A percentile compares a stretch with the other conserved stretches of the same genome.
Evolutionary conservation across 140 eudicot genomes (phyloP).

Genomic region (Cichorium intybus): DNA sequence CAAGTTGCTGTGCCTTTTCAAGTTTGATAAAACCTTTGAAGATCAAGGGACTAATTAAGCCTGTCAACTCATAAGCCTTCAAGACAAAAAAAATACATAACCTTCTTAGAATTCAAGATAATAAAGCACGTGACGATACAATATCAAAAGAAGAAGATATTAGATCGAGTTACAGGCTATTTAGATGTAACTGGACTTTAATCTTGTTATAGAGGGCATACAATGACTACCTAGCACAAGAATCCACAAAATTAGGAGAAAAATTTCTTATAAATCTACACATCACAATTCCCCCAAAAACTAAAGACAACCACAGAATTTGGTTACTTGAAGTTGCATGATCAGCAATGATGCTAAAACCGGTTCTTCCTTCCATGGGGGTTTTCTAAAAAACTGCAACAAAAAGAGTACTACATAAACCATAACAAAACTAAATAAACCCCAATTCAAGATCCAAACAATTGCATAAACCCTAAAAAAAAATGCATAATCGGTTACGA

Average conservation of each 20-base stretch:
- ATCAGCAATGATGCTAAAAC: constrained; percentile 21
- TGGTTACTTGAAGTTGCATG: constrained; percentile 42
- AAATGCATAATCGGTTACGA: too few species aligned
- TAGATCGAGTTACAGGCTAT: too few species aligned
- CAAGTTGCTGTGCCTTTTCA: too few species aligned
- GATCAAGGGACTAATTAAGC: constrained; percentile 41
- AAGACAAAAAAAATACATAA: constrained; percentile 31
- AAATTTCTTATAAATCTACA: constrained; percentile 43
- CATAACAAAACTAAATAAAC: too few species aligned
- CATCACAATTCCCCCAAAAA: constrained; percentile 51
- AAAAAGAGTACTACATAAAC: too few species aligned
- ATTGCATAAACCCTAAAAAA: too few species aligned
- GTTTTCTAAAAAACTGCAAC: too few species aligned
- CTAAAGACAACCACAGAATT: constrained; percentile 42
- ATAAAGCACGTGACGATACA: constrained; percentile 1
- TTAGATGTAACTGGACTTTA: neutral
- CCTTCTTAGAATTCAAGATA: neutral
- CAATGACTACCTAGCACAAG: neutral
- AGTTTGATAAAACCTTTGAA: constrained; percentile 47
- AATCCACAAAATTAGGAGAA: neutral
- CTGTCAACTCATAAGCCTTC: constrained; percentile 61
- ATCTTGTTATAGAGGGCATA: too few species aligned
- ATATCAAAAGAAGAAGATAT: too few species aligned
- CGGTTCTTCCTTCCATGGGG: constrained; percentile 24
- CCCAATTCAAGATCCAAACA: too few species aligned